A percentile compares a stretch with the other conserved stretches of the same genome.
Evolutionary conservation across 2,329 filamentous ascomycete species (phyloP).

Genomic region (Didymellaceae sp.): DNA sequence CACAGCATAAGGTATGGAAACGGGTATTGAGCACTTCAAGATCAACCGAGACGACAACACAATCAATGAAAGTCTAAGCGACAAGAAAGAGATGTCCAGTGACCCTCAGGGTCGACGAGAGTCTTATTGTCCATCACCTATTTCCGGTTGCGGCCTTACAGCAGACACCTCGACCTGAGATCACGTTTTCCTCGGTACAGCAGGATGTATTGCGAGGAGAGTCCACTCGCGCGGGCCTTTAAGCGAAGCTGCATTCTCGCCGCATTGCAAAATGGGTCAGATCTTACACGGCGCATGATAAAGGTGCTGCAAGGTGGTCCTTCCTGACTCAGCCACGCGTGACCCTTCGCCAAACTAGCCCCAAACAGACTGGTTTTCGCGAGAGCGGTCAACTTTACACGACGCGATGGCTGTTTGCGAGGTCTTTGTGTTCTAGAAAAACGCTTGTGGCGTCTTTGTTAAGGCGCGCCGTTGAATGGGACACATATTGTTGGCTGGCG

Average conservation of each 20-base stretch:
- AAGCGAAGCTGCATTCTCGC: slow-evolving; percentile 12
- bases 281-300: slow-evolving; percentile 12
- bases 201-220: slow-evolving; percentile 17
- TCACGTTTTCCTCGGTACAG: slow-evolving; percentile 9
- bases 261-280: slow-evolving; percentile 4
- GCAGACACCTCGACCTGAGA: background rate
- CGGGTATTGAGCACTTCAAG: background rate
- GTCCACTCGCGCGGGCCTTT: slow-evolving; percentile 4
- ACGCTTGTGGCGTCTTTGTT: slow-evolving; percentile 13
- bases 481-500: background rate
- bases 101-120: background rate
- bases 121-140: slow-evolving; percentile 12
- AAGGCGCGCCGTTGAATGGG: background rate
- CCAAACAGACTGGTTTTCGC: slow-evolving; percentile 14
- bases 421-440: slow-evolving; percentile 9
- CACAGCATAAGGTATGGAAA: slow-evolving; percentile 6
- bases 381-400: slow-evolving; percentile 17
- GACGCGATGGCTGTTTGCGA: slow-evolving; percentile 6
- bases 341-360: slow-evolving; percentile 18
- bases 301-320: slow-evolving; percentile 10
- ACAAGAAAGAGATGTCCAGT: slow-evolving; percentile 7
- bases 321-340: slow-evolving; percentile 18
- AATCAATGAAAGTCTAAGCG: background rate
- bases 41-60: slow-evolving; percentile 2
- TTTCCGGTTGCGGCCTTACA: slow-evolving; percentile 11